phyloP scores from a whole-genome alignment of 306 rosid species.

The Clitoria ternatea region DNA sequence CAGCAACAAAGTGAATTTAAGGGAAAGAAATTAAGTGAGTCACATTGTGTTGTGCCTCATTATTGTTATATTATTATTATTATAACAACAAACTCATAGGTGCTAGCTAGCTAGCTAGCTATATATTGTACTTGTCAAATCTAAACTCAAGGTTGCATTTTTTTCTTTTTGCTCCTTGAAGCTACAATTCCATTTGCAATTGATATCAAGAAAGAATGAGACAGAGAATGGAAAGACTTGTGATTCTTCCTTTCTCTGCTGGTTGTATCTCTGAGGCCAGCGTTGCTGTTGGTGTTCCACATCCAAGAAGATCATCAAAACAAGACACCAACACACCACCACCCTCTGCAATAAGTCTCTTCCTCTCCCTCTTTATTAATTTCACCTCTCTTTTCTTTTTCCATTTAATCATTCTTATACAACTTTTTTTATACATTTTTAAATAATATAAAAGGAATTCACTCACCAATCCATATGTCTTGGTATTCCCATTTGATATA shows the following conservation, averaged over 20 bases:
- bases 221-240: conserved; percentile 83
- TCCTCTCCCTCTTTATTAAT: conserved; percentile 6
- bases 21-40: neutral
- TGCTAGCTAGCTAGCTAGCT: conserved; percentile 18
- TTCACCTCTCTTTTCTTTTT: neutral
- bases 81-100: neutral
- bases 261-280: conserved; percentile 90
- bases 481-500: too few relatives aligned
- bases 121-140: conserved; percentile 30
- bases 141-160: conserved; percentile 22
- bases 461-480: neutral
- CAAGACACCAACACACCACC: conserved; percentile 33
- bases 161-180: conserved; percentile 8
- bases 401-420: neutral
- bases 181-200: neutral
- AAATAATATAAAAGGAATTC: neutral
- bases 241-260: conserved; percentile 83
- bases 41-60: conserved; percentile 13
- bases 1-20: conserved; percentile 21
- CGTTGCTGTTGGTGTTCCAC: conserved; percentile 67
- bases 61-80: conserved; percentile 23
- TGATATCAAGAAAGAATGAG: conserved; percentile 47
- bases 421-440: neutral
- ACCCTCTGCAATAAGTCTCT: conserved; percentile 58
- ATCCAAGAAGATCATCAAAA: conserved; percentile 64